phyloP scores from a whole-genome alignment of 345 rosid species.

The Carallia brachiata region DNA sequence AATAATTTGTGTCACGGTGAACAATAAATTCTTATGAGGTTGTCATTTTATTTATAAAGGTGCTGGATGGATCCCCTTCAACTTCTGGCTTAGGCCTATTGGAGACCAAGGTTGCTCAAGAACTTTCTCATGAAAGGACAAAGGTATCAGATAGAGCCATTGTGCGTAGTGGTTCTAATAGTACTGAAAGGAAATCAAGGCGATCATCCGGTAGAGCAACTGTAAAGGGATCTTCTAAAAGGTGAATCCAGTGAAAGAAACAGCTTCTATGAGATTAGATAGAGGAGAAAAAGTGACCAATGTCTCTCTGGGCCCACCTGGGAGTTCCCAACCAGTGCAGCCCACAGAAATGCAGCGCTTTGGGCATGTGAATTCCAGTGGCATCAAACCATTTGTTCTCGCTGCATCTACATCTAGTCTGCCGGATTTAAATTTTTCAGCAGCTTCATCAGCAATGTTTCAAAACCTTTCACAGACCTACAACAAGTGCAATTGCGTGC shows the following conservation, averaged over 20 bases:
- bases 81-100: conserved; percentile 42
- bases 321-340: conserved; percentile 45
- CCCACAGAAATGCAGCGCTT: conserved; percentile 57
- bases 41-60: conserved; percentile 32
- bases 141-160: conserved; percentile 34
- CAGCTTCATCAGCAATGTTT: conserved; percentile 49
- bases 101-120: conserved; percentile 39
- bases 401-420: conserved; percentile 48
- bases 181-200: conserved; percentile 69
- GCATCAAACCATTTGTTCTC: conserved; percentile 47
- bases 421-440: conserved; percentile 67
- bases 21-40: conserved; percentile 3
- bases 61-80: conserved; percentile 54
- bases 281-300: conserved; percentile 47
- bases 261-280: conserved; percentile 42
- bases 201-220: conserved; percentile 55
- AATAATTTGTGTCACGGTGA: too few species aligned
- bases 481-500: conserved; percentile 99
- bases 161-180: conserved; percentile 42
- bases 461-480: conserved; percentile 87
- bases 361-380: conserved; percentile 45
- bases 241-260: conserved; percentile 45
- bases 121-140: conserved; percentile 34
- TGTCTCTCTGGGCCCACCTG: conserved; percentile 43
- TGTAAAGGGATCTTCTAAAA: conserved; percentile 62